Base-by-base conservation (phyloP, 2,329 filamentous ascomycete species). In the Didymella pinodella region DNA sequence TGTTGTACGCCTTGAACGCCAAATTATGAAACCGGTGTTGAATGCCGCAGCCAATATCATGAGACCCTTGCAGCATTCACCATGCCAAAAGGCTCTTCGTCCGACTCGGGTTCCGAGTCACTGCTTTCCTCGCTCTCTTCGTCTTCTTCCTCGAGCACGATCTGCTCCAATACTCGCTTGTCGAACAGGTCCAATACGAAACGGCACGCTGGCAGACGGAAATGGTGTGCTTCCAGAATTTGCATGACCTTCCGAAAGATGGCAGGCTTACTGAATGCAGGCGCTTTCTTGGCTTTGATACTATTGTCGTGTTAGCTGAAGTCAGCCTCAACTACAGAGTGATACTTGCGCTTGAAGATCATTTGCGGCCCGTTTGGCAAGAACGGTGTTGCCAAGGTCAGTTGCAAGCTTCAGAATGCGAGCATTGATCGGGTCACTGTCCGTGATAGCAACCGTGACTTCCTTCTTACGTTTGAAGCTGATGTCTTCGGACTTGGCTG, bases 141-240 rank as follows among this genome's bases (percentile, higher is more conserved):
- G 16, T 72, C 80, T 20, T 90, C 90, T 68, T 91, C 90, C 50
- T 90, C 88, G 57, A 96, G 88, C 12, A 99, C 90, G 60, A 97
- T 91, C 65, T 87, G 86, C 63, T 93, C 84, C 78, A 98, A 84
- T 43, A 98, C 91, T 59, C 86, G 89, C 78, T 94, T 95, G 71
- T 98, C 94, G 70, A 99, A 99, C 22, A 99, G 80, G 73, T 98
- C 95, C 59, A 98, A 88, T 34, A 97, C 90, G 78, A 97, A 93
- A 45, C 94, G 89, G 62, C 94, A 90, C 28, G 96, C 90, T 1
- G 89, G 90, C 2, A 99, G 84, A 22, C 93, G 87, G 77, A 95
- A 98, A 73, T 96, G 92, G 69, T 97, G 94, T 66, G 87, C 88
- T 76, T 97, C 93, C 59, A 99, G 84, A 48, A 98, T 83, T 8